Evolutionary conservation across 352 stramenopile species (phyloP).

Genomic region (Phytophthora hibernalis): DNA sequence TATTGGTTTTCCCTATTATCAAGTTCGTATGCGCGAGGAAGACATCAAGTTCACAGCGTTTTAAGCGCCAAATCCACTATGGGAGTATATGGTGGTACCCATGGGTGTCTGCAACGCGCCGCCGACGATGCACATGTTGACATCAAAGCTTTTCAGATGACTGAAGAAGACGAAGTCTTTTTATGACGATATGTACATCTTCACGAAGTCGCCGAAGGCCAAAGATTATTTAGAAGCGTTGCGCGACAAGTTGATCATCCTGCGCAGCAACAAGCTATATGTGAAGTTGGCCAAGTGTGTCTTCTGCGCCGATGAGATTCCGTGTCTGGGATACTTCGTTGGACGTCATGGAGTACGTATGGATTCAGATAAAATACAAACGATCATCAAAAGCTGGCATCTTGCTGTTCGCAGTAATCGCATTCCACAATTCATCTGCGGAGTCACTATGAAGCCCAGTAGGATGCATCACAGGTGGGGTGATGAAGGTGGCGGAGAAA

Average conservation of each 20-base stretch:
- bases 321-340: neutral
- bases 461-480: no score
- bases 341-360: conserved; percentile 4
- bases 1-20: conserved; percentile 31
- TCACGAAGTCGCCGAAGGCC: conserved; percentile 4
- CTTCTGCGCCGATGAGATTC: no score
- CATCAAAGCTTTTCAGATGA: conserved; percentile 3
- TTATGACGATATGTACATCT: conserved; percentile 22
- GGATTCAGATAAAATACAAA: conserved; percentile 2
- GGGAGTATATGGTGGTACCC: conserved; percentile 9
- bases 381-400: no score
- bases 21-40: conserved; percentile 38
- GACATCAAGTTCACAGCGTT: no score
- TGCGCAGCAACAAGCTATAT: conserved; percentile 13
- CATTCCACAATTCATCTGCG: no score
- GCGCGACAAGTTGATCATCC: conserved; percentile 4
- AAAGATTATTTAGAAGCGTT: conserved; percentile 8
- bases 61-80: conserved; percentile 16
- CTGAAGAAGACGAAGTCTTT: conserved; percentile 12
- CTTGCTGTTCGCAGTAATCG: no score
- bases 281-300: no score
- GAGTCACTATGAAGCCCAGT: no score
- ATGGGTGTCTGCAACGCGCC: conserved; percentile 5
- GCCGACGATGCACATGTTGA: conserved; percentile 5
- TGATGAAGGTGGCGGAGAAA: no score